phyloP scores from a whole-genome alignment of 768 basidiomycete genomes.

The Leccinellum luteum region DNA sequence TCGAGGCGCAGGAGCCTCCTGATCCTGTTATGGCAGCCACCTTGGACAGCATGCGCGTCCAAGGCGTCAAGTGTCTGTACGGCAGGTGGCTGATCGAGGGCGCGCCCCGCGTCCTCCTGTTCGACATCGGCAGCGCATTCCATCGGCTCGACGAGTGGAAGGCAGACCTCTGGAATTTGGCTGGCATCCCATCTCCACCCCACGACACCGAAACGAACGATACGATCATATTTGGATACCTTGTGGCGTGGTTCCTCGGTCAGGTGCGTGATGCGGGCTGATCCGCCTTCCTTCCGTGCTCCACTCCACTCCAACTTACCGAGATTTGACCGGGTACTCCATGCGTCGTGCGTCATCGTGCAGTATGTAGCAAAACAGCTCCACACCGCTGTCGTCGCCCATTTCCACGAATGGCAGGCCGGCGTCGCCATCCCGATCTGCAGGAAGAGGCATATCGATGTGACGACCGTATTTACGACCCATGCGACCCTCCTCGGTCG shows the following conservation, averaged over 20 bases:
- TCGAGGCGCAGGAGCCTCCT: slow-evolving; percentile 87
- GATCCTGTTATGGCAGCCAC: slow-evolving; percentile 76
- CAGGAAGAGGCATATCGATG: slow-evolving; percentile 94
- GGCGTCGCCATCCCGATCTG: slow-evolving; percentile 93
- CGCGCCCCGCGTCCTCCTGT: slow-evolving; percentile 89
- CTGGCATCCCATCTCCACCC: slow-evolving; percentile 95
- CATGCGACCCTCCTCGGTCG: slow-evolving; percentile 98
- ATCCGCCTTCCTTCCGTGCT: background rate
- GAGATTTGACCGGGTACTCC: background rate
- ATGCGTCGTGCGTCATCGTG: background rate
- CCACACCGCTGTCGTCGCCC: slow-evolving; percentile 86
- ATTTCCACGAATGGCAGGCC: slow-evolving; percentile 99
- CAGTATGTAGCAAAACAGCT: slow-evolving; percentile 83
- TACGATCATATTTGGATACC: slow-evolving; percentile 94
- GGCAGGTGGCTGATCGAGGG: slow-evolving; percentile 99
- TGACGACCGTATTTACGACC: slow-evolving; percentile 98
- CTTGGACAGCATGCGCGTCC: slow-evolving; percentile 78
- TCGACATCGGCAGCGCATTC: slow-evolving; percentile 90
- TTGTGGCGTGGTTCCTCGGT: slow-evolving; percentile 99
- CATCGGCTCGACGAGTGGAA: slow-evolving; percentile 97
- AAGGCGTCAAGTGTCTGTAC: slow-evolving; percentile 93
- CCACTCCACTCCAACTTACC: slow-evolving; percentile 3
- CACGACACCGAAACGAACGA: slow-evolving; percentile 99
- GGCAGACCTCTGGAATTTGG: slow-evolving; percentile 95
- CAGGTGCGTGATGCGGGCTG: slow-evolving; percentile 58